Evolutionary conservation across 78 protist genomes (phyloP).

Genomic region (slime mould (Dictyostelium discoideum)): DNA sequence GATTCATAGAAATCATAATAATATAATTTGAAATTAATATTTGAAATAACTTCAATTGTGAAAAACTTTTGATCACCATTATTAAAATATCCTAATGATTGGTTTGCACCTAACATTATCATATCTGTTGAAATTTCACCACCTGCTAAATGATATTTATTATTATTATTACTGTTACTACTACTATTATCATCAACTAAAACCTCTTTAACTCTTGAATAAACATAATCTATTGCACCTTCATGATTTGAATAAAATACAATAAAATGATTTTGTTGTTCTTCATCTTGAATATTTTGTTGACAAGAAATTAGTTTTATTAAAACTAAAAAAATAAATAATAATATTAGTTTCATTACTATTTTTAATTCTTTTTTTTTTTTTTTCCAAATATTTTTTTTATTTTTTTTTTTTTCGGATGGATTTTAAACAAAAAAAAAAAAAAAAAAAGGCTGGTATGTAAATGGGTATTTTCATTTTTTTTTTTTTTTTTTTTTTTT

Average conservation of each 20-base stretch:
- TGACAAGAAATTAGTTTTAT: not conserved
- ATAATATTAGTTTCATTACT: not conserved
- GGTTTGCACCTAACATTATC: not conserved
- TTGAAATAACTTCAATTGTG: not conserved
- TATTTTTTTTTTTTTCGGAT: not conserved
- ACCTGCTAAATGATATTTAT: not conserved
- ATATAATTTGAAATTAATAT: not conserved
- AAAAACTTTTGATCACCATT: not conserved
- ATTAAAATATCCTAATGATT: not conserved
- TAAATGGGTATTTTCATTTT: not conserved
- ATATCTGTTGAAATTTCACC: not conserved
- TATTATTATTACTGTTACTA: too few relatives aligned
- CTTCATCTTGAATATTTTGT: not conserved
- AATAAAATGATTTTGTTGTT: not conserved
- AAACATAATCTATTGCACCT: not conserved
- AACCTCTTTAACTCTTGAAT: not conserved
- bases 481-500: not conserved
- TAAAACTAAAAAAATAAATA: not conserved
- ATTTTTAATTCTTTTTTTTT: not conserved
- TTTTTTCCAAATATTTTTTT: not conserved
- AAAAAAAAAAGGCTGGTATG: not conserved
- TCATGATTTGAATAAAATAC: not conserved
- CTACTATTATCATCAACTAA: not conserved
- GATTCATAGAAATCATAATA: not conserved
- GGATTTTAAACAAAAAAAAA: too few relatives aligned